Conservation (phyloP, 129 eudicot species). For the Glebionis coronaria region DNA sequence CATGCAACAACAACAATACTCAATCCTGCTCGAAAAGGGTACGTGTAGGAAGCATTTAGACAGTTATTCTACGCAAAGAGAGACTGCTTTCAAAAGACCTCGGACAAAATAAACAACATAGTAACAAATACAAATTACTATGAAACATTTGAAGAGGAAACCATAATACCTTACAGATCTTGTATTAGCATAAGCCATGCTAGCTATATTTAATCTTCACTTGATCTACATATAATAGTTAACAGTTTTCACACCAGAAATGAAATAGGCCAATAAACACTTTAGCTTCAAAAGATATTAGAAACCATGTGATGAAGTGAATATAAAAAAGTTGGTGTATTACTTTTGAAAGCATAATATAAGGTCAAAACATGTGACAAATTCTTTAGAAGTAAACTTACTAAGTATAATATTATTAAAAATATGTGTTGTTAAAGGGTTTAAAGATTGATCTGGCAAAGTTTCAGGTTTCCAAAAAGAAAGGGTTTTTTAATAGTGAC, state of each 20-base stretch:
- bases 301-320: conserved; percentile 57
- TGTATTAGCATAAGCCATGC: conserved; percentile 62
- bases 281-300: conserved; percentile 29
- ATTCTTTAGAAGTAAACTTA: conserved; percentile 26
- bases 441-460: conserved; percentile 36
- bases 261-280: conserved; percentile 26
- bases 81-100: too few relatives aligned
- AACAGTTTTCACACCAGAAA: conserved; percentile 26
- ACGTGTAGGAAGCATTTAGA: too few relatives aligned
- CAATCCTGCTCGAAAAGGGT: too few relatives aligned
- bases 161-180: conserved; percentile 74
- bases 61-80: too few relatives aligned
- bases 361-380: conserved; percentile 55
- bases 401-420: not conserved
- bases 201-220: conserved; percentile 19
- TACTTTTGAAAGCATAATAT: conserved; percentile 31
- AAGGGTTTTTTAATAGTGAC: conserved; percentile 13
- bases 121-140: not conserved
- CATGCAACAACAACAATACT: too few relatives aligned
- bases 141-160: not conserved
- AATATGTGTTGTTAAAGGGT: conserved; percentile 24
- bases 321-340: conserved; percentile 9
- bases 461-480: conserved; percentile 29
- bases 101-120: not conserved
- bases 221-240: too few relatives aligned